A percentile compares a stretch with the other conserved stretches of the same genome.
phyloP scores from a whole-genome alignment of 2,329 filamentous ascomycete genomes.

The Penicillium sp. region DNA sequence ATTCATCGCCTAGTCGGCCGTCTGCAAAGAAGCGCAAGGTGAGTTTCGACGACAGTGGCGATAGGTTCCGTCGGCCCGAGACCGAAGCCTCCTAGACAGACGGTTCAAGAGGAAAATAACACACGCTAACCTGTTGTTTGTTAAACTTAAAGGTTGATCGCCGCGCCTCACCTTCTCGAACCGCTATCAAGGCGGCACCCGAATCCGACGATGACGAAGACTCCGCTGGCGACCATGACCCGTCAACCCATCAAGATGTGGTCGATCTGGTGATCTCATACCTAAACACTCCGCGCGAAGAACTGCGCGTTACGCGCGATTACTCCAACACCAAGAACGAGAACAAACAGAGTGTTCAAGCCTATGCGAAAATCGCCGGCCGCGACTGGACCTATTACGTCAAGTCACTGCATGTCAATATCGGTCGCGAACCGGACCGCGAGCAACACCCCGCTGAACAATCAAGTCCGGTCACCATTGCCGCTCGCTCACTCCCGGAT shows the following conservation, averaged over 20 bases:
- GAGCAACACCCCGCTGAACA: slow-evolving; percentile 44
- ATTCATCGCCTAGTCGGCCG: slow-evolving; percentile 49
- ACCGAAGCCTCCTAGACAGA: slow-evolving; percentile 4
- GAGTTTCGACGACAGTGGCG: slow-evolving; percentile 13
- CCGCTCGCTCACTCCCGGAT: slow-evolving; percentile 45
- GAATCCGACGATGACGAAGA: slow-evolving; percentile 42
- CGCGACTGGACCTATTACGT: slow-evolving; percentile 55
- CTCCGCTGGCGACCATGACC: slow-evolving; percentile 43
- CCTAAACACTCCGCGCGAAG: slow-evolving; percentile 44
- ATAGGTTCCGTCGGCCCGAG: slow-evolving; percentile 4
- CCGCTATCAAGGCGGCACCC: slow-evolving; percentile 31
- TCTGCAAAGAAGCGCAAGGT: slow-evolving; percentile 53
- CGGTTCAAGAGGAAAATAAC: slow-evolving; percentile 1
- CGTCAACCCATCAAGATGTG: slow-evolving; percentile 44
- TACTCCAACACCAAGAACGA: slow-evolving; percentile 48
- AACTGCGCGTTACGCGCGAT: slow-evolving; percentile 45
- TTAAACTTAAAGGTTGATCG: slow-evolving; percentile 32
- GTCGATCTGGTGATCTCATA: slow-evolving; percentile 51
- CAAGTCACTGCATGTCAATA: slow-evolving; percentile 49
- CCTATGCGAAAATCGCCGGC: slow-evolving; percentile 53
- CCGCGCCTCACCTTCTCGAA: slow-evolving; percentile 32
- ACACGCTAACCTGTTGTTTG: slow-evolving; percentile 8
- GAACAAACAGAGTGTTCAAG: slow-evolving; percentile 48
- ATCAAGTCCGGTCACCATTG: slow-evolving; percentile 48
- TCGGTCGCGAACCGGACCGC: slow-evolving; percentile 50